A percentile compares a stretch with the other conserved stretches of the same genome.
Conservation (phyloP, 306 rosid species). For the Comarum palustre region DNA sequence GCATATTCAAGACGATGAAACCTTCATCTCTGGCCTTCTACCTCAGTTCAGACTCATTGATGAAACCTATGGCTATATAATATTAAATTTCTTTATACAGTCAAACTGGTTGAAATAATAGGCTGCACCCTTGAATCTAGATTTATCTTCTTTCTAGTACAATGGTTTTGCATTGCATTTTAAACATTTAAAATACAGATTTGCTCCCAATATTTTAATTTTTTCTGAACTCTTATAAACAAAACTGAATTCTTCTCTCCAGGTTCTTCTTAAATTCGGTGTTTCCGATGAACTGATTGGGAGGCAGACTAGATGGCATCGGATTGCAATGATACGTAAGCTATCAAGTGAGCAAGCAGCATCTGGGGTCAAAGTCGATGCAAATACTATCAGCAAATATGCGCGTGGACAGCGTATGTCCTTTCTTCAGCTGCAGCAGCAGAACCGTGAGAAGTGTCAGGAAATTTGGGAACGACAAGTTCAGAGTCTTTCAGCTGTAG, state of each 20-base stretch:
- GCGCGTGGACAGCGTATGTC: slow-evolving; percentile 99
- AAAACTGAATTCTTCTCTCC: slow-evolving; percentile 19
- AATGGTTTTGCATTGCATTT: not conserved
- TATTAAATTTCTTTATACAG: not conserved
- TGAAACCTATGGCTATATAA: not conserved
- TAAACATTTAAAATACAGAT: not conserved
- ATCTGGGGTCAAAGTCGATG: slow-evolving; percentile 92
- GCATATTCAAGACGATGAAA: not conserved
- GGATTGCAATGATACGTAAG: slow-evolving; percentile 98
- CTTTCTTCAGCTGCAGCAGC: slow-evolving; percentile 97
- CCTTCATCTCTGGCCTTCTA: not conserved
- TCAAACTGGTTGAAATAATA: not conserved
- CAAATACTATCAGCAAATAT: slow-evolving; percentile 88
- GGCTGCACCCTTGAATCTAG: not conserved
- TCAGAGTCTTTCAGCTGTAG: slow-evolving; percentile 73
- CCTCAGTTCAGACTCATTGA: not conserved
- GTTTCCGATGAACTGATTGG: slow-evolving; percentile 90
- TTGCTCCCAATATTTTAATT: slow-evolving; percentile 16
- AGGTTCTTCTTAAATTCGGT: slow-evolving; percentile 92
- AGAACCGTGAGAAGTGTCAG: slow-evolving; percentile 95
- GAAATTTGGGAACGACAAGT: slow-evolving; percentile 95
- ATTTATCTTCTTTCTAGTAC: not conserved
- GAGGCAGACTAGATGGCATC: slow-evolving; percentile 95
- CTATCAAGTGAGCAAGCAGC: slow-evolving; percentile 98
- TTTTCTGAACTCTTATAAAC: not conserved